Evolutionary conservation across 371 early-diverging fungal genomes (phyloP), one percentile per base, ranked within the genome.

Genomic region (Haplosporangium sp.): DNA sequence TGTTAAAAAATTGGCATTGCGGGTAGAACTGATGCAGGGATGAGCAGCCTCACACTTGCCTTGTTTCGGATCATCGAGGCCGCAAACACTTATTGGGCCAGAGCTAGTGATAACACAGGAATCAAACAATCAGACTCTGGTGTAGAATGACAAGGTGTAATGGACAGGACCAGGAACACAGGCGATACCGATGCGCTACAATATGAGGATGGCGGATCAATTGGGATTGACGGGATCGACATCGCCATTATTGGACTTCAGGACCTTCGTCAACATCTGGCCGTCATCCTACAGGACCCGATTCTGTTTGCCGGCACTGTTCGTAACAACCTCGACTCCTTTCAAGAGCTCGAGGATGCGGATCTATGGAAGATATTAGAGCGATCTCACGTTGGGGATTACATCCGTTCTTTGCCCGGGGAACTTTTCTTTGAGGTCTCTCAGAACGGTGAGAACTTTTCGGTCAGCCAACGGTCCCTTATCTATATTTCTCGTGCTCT

Each of bases 31-130:
- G 95, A 94, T 11, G 85, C 88, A 2, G 94, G 95, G 40, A 94
- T 94, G 60, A 85, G 86, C 7, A 86, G 89, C 6, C 54, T 93
- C 51, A 91, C 91, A 0, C 67, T 92, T 51, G 84, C 90, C 0
- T 73, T 94, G 47, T 94, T 94, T 81, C 82, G 95, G 20, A 84
- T 94, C 46, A 81, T 94, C 20, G 95, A 94, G 65, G 83, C 92
- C 0, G 84, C 84, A 4, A 59, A 64, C 54, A 73, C 67, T 37
- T 58, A 67, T 16, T 67, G 63, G 67, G 74, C 67, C 9, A 66
- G 41, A 40, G 54, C 43, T 12, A 63, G 60, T 11, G 64, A 73
- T 42, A 73, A 67, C 47, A 60, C 43, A 12, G 42, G 50, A n/a
- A 61, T n/a, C n/a, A n/a, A n/a, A n/a, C n/a, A n/a, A n/a, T n/a